Conservation (phyloP, 345 rosid species). For the Arabidopsis arenosa region DNA sequence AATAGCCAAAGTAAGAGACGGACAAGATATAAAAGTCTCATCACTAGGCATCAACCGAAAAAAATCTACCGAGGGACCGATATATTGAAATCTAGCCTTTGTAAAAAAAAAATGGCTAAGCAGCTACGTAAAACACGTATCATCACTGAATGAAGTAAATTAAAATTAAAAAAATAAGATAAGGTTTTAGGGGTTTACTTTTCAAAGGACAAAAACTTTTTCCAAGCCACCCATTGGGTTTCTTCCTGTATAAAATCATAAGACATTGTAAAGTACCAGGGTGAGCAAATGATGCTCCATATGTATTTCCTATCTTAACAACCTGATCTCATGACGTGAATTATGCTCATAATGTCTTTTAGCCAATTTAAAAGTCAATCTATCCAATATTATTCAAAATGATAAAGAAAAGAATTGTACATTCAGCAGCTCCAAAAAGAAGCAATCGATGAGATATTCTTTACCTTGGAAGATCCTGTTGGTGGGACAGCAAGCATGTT, state of each 20-base stretch:
- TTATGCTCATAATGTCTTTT: background rate
- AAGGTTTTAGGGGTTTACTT: slow-evolving; percentile 56
- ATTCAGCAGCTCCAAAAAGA: slow-evolving; percentile 22
- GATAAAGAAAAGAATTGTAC: background rate
- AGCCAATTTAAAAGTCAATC: slow-evolving; percentile 12
- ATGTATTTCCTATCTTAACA: slow-evolving; percentile 15
- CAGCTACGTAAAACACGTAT: slow-evolving; percentile 8
- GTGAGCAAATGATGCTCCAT: slow-evolving; percentile 21
- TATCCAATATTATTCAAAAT: slow-evolving; percentile 23
- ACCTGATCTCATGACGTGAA: slow-evolving; percentile 15
- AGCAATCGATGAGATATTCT: slow-evolving; percentile 37
- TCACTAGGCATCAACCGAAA: slow-evolving; percentile 8
- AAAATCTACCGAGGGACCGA: slow-evolving; percentile 1
- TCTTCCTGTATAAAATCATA: slow-evolving; percentile 70
- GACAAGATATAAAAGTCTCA: slow-evolving; percentile 6
- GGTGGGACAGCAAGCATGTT: slow-evolving; percentile 94
- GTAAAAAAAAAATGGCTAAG: background rate
- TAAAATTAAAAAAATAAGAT: background rate
- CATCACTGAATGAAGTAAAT: background rate
- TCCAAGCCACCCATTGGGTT: slow-evolving; percentile 94
- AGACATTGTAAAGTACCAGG: slow-evolving; percentile 3
- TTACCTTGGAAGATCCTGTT: slow-evolving; percentile 71
- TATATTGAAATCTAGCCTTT: slow-evolving; percentile 14
- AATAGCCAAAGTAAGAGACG: slow-evolving; percentile 7
- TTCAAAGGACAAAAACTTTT: slow-evolving; percentile 82